Evolutionary conservation across 306 rosid species (phyloP), one percentile per base, ranked within the genome.

Genomic region (Gillenia trifoliata): DNA sequence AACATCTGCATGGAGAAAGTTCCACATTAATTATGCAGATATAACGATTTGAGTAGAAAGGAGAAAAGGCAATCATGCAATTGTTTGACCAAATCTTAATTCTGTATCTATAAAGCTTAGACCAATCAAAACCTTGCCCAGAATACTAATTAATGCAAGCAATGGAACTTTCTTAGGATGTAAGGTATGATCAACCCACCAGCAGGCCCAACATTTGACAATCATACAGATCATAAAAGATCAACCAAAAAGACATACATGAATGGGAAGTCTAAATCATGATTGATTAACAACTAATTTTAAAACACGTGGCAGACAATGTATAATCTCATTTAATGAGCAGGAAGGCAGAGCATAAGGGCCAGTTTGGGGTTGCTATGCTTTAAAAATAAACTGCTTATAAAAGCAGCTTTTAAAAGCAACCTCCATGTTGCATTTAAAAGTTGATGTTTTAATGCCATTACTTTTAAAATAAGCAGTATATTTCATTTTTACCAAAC

Each of bases 1-100:
- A 82, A 89, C 97, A 87, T 80, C 99, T 90, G 93, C 90, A 90
- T 74, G 49, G 62, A 84, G 72, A 69, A 74, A 40, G 1, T 66
- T 9, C 41, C 47, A 64, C 22, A 81, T 78, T 79, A 85, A 77
- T 55, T 62, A 70, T 26, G 68, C 16, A 67, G 7, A 4, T 22
- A 30, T 45, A 29, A 19, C 57, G 12, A 47, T 28, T 34, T 77
- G 26, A 55, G 63, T 43, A 28, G 64, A 54, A 40, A 5, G 1
- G 36, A 55, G 12, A 52, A 36, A 22, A 6, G 28, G 43, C 55
- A 61, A 30, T 64, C 56, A 73, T 16, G 55, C 33, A 34, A 66
- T 57, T 40, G 19, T 28, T 40, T 38, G n/a, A 31, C 64, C 29
- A 70, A 23, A 10, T 57, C 63, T 50, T 50, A 50, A 4, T 23